Evolutionary conservation across 768 basidiomycete genomes (phyloP).

Genomic region (Suillus ampliporus): DNA sequence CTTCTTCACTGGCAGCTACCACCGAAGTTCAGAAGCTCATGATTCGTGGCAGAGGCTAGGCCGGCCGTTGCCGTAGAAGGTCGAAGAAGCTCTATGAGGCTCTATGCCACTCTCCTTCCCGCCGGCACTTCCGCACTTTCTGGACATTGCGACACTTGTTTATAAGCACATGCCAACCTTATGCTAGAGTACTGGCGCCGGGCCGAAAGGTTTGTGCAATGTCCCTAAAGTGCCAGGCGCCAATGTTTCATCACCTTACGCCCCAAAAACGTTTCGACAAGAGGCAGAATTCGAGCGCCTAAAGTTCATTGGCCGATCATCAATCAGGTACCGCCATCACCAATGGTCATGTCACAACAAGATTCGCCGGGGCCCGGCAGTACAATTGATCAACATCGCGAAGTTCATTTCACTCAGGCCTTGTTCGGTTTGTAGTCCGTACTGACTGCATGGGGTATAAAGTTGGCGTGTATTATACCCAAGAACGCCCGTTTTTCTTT

Average conservation of each 20-base stretch:
- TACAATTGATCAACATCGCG: conserved; percentile 1
- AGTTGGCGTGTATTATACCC: no score
- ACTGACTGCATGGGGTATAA: conserved; percentile 1
- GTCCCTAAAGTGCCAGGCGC: neutral
- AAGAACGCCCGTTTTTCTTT: neutral
- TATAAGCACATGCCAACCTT: neutral
- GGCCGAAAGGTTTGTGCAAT: neutral
- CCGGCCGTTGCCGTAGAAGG: neutral
- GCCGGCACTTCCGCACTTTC: neutral
- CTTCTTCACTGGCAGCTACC: neutral
- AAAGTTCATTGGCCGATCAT: no score
- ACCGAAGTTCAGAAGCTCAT: neutral
- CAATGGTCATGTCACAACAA: no score
- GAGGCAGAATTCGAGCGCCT: neutral
- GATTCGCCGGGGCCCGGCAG: neutral
- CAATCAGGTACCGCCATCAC: no score
- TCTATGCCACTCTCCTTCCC: neutral
- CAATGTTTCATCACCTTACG: neutral
- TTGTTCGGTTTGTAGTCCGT: neutral
- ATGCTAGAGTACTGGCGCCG: neutral
- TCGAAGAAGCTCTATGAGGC: neutral
- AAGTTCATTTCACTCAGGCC: neutral
- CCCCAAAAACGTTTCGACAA: neutral
- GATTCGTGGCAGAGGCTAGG: neutral
- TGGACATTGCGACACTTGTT: neutral